Evolutionary conservation across 768 basidiomycete species (phyloP), one percentile per base, ranked within the genome.

Genomic region (Termitomyces eurrhizus): DNA sequence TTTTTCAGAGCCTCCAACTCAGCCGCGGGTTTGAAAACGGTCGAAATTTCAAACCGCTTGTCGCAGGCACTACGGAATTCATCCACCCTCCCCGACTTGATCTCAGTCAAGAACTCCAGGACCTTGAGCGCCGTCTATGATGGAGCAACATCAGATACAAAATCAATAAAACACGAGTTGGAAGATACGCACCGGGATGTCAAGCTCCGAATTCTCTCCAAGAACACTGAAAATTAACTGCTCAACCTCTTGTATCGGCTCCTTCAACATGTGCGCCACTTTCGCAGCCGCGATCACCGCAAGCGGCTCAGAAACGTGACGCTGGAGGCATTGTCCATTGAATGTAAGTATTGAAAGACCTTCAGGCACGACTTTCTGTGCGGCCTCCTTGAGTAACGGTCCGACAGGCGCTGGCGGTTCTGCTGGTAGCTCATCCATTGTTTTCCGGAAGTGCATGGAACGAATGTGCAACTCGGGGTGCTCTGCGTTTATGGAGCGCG

Each of bases 281-380:
- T 80, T 79, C 7, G 92, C 92, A 45, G 77, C 78, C 3, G 85
- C 88, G 7, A 96, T 72, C 37, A 90, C 74, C 0, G 85, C 84
- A 2, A 70, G 62, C 0, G 84, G 77, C 11, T 80, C 80, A 0
- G 72, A 65, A 0, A 85, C 74, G 61, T 89, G 81, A 16, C 68
- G 76, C 68, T 95, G 90, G 13, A 93, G 79, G 70, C 88, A 93
- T 62, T 90, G 84, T 18, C 86, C 82, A 67, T 91, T 94, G 75
- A 81, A 89, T 0, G 80, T 80, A 45, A 89, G 85, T n/a, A 85
- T 66, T 0, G 86, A 79, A 2, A 86, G 63, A 32, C 82, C 81
- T 1, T 74, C 75, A 0, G 91, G 85, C 5, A 93, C 71, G 46
- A 93, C 67, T 46, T 77, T 72, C 1, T 77, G 56, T 16, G 89